These are phyloP conservation scores for Trametes cingulata DNA, from an alignment of 768 basidiomycete species.

Conservation along the genomic window DNA sequence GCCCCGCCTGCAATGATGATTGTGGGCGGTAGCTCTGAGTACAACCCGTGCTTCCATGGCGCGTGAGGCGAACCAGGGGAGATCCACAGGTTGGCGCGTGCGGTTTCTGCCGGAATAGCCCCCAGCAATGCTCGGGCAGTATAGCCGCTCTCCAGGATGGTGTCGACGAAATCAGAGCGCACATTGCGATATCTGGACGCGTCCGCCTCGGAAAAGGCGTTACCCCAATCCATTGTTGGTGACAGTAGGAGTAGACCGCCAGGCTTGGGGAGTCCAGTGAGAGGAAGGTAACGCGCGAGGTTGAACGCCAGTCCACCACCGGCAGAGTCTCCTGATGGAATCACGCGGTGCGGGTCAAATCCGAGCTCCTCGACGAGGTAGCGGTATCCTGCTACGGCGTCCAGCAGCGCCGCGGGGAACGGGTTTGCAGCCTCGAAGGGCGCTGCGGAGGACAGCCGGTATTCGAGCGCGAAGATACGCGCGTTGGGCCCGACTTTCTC, in stretches of 20 bases:
- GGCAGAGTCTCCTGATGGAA: slow-evolving; percentile 55
- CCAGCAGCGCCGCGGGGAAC: slow-evolving; percentile 56
- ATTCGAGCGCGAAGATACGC: slow-evolving; percentile 43
- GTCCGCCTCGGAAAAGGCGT: slow-evolving; percentile 10
- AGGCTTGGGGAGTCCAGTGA: slow-evolving; percentile 15
- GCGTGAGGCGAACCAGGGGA: slow-evolving; percentile 8
- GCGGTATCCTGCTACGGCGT: slow-evolving; percentile 50
- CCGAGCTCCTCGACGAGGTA: slow-evolving; percentile 47
- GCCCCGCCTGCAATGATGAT: slow-evolving; percentile 31
- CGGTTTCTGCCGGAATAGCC: neutral
- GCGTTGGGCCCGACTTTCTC: neutral
- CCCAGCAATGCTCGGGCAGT: slow-evolving; percentile 4
- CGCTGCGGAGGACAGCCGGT: slow-evolving; percentile 39
- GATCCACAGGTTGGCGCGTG: slow-evolving; percentile 11
- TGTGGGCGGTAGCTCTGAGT: slow-evolving; percentile 30
- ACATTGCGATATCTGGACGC: slow-evolving; percentile 1
- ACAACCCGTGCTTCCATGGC: slow-evolving; percentile 10
- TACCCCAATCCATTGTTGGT: slow-evolving; percentile 29
- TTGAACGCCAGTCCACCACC: slow-evolving; percentile 52
- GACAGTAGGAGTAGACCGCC: slow-evolving; percentile 34
- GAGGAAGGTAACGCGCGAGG: slow-evolving; percentile 39
- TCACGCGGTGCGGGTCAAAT: slow-evolving; percentile 45
- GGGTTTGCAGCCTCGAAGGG: slow-evolving; percentile 38
- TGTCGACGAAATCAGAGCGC: slow-evolving; percentile 4
- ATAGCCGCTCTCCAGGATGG: slow-evolving; percentile 6